Evolutionary conservation across 140 eudicot species (phyloP).

Genomic region (Senecio squalidus): DNA sequence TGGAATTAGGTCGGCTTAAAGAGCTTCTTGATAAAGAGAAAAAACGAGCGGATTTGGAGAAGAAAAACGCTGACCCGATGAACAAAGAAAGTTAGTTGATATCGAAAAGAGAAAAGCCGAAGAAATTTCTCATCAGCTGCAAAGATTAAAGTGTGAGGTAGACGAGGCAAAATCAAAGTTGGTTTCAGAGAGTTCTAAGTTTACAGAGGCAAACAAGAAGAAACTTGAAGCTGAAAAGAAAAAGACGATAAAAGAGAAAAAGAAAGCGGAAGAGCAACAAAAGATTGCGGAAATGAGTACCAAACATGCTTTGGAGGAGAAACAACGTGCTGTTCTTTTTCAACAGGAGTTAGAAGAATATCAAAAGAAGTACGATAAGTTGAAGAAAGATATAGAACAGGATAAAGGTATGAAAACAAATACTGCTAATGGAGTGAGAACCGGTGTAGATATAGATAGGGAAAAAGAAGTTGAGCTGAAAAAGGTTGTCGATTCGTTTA

Average conservation of each 20-base stretch:
- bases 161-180: constrained; percentile 36
- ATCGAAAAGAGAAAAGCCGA: constrained; percentile 38
- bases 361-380: constrained; percentile 28
- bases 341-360: constrained; percentile 49
- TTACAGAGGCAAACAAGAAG: constrained; percentile 43
- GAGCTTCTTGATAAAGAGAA: constrained; percentile 57
- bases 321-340: constrained; percentile 40
- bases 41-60: constrained; percentile 36
- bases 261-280: constrained; percentile 43
- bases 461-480: constrained; percentile 38
- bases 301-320: constrained; percentile 47
- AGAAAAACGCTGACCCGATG: constrained; percentile 40
- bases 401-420: too few species aligned
- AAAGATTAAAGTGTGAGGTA: constrained; percentile 39
- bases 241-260: constrained; percentile 36
- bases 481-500: constrained; percentile 39
- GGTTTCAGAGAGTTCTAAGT: constrained; percentile 33
- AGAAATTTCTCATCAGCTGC: constrained; percentile 34
- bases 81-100: constrained; percentile 43
- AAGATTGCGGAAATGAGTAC: constrained; percentile 44
- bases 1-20: constrained; percentile 46
- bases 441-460: constrained; percentile 33
- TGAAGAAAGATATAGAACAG: constrained; percentile 39
- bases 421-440: constrained; percentile 24
- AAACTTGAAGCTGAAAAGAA: constrained; percentile 53